phyloP scores from a whole-genome alignment of 352 stramenopile genomes.

The Pythium rhizo-oryzae region DNA sequence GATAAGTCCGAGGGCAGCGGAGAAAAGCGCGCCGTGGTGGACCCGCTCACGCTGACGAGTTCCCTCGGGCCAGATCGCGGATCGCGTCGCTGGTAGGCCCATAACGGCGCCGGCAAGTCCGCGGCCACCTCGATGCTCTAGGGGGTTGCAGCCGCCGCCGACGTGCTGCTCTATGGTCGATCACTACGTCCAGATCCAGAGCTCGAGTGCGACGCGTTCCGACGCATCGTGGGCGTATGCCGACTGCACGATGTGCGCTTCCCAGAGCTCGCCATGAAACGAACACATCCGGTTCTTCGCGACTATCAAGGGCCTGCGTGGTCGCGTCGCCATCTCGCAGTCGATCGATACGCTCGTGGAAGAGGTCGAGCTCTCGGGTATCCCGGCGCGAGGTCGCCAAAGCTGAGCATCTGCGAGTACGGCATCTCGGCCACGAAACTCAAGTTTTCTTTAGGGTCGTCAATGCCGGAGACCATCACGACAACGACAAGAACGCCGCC shows the following conservation, averaged over 20 bases:
- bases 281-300: conserved; percentile 94
- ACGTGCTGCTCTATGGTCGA: too few relatives aligned
- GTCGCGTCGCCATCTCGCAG: conserved; percentile 17
- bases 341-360: conserved; percentile 35
- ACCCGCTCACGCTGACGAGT: conserved; percentile 79
- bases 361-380: conserved; percentile 73
- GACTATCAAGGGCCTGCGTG: conserved; percentile 76
- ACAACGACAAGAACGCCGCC: conserved; percentile 1
- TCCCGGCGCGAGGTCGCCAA: conserved; percentile 52
- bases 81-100: conserved; percentile 92
- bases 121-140: conserved; percentile 94
- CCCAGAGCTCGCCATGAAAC: conserved; percentile 88
- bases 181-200: too few relatives aligned
- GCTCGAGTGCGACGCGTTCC: too few relatives aligned
- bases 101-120: conserved; percentile 87
- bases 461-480: conserved; percentile 20
- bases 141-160: conserved; percentile 77
- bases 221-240: conserved; percentile 90
- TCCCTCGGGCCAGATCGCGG: conserved; percentile 76
- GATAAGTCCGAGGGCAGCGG: conserved; percentile 35
- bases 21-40: conserved; percentile 51
- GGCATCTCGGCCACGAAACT: conserved; percentile 97
- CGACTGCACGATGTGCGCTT: conserved; percentile 95
- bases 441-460: conserved; percentile 93
- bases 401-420: conserved; percentile 84